Conservation (phyloP, 768 basidiomycete species). For the Leccinum uliginosum region DNA sequence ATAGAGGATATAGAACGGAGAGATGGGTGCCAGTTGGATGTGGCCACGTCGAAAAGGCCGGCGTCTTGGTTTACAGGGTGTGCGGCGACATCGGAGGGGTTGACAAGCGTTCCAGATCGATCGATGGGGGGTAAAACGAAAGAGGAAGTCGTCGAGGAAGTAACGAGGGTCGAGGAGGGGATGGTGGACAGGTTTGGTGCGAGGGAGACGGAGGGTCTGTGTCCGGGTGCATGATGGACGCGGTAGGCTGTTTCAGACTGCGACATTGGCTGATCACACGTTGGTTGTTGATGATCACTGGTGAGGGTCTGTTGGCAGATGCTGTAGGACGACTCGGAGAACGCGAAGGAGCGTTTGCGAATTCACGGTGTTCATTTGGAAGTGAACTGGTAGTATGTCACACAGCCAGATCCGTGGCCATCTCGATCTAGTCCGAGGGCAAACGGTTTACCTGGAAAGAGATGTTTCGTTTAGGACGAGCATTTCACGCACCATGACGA, state of each 20-base stretch:
- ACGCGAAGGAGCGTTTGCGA: background rate
- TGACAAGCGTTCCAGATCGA: slow-evolving; percentile 12
- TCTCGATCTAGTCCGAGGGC: slow-evolving; percentile 16
- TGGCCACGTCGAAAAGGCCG: background rate
- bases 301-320: slow-evolving; percentile 1
- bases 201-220: slow-evolving; percentile 16
- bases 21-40: slow-evolving; percentile 20
- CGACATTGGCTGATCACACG: slow-evolving; percentile 15
- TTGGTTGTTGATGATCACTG: slow-evolving; percentile 5
- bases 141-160: slow-evolving; percentile 24
- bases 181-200: slow-evolving; percentile 24
- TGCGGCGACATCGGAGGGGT: slow-evolving; percentile 21
- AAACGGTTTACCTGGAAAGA: slow-evolving; percentile 6
- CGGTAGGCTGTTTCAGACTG: background rate
- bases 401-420: background rate
- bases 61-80: slow-evolving; percentile 1
- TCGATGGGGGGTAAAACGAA: slow-evolving; percentile 16
- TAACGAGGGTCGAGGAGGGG: slow-evolving; percentile 22
- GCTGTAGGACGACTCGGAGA: slow-evolving; percentile 9
- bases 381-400: slow-evolving; percentile 7
- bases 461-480: background rate
- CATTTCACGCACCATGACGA: too few species aligned
- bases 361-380: slow-evolving; percentile 21
- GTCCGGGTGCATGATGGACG: slow-evolving; percentile 2
- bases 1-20: slow-evolving; percentile 38